Evolutionary conservation across 345 rosid species (phyloP).

Genomic region (Acer negundo): DNA sequence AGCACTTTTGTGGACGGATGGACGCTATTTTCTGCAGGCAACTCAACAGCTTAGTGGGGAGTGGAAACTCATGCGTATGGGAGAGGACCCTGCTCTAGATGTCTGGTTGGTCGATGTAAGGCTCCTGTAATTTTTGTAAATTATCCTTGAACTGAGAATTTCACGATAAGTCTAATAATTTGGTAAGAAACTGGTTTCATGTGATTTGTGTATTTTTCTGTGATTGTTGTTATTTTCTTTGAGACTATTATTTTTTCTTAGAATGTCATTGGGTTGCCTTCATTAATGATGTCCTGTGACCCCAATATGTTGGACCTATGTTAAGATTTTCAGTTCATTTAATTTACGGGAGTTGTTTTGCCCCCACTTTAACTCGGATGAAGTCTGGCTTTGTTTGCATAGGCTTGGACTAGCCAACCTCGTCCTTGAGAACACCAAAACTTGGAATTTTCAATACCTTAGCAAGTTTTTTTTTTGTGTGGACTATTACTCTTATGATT

Average conservation of each 20-base stretch:
- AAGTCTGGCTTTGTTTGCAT: neutral
- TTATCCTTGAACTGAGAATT: too few relatives aligned
- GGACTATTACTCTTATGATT: neutral
- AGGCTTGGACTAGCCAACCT: neutral
- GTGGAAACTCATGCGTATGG: conserved; percentile 92
- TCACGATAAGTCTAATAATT: neutral
- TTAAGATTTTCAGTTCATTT: neutral
- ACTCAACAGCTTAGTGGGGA: conserved; percentile 68
- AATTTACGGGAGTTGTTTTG: neutral
- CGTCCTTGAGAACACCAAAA: neutral
- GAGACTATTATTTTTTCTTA: neutral
- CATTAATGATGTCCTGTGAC: neutral
- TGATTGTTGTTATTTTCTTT: neutral
- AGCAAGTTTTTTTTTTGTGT: neutral
- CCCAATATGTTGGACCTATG: neutral
- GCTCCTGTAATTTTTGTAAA: neutral
- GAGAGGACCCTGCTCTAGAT: conserved; percentile 85
- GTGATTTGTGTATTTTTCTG: neutral
- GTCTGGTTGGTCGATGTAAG: conserved; percentile 86
- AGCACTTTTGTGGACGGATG: conserved; percentile 93
- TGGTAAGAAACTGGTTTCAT: neutral
- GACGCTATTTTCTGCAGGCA: conserved; percentile 93
- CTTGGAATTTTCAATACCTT: neutral
- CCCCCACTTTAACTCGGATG: neutral
- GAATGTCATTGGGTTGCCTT: neutral